A percentile compares a stretch with the other conserved stretches of the same genome.
phyloP scores from a whole-genome alignment of 2,329 filamentous ascomycete genomes.

The Cryphonectria nitschkei region DNA sequence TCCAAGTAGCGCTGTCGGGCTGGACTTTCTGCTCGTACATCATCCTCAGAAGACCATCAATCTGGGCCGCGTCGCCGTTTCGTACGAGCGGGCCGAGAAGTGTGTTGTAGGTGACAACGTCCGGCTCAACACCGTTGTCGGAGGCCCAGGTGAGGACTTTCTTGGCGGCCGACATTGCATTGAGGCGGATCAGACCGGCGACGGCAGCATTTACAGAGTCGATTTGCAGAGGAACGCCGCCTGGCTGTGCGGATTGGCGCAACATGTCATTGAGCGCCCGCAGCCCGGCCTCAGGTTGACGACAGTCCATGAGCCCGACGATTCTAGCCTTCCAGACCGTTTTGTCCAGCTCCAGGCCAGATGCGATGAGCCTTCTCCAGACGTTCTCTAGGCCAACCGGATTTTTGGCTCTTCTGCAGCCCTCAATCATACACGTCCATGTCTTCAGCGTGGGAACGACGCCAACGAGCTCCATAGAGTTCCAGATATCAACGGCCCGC shows the following conservation, averaged over 20 bases:
- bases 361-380: slow-evolving; percentile 66
- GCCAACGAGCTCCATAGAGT: slow-evolving; percentile 50
- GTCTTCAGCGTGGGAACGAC: slow-evolving; percentile 64
- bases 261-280: slow-evolving; percentile 69
- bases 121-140: slow-evolving; percentile 56
- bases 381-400: slow-evolving; percentile 63
- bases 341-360: slow-evolving; percentile 64
- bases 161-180: slow-evolving; percentile 52
- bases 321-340: slow-evolving; percentile 73
- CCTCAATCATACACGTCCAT: slow-evolving; percentile 75
- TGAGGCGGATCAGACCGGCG: slow-evolving; percentile 59
- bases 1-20: slow-evolving; percentile 72
- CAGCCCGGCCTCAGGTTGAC: slow-evolving; percentile 60
- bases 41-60: slow-evolving; percentile 55
- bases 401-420: slow-evolving; percentile 66
- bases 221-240: slow-evolving; percentile 43
- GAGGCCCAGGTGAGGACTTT: slow-evolving; percentile 63
- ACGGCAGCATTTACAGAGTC: slow-evolving; percentile 72
- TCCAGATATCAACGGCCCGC: slow-evolving; percentile 41
- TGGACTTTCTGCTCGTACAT: slow-evolving; percentile 62
- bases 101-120: slow-evolving; percentile 68
- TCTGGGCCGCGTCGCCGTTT: slow-evolving; percentile 50
- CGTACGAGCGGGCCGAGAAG: slow-evolving; percentile 66
- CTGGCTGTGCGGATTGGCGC: slow-evolving; percentile 37
- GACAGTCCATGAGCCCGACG: slow-evolving; percentile 63